Conservation (phyloP, 2,329 filamentous ascomycete species). For the Trichoderma citrinoviride region DNA sequence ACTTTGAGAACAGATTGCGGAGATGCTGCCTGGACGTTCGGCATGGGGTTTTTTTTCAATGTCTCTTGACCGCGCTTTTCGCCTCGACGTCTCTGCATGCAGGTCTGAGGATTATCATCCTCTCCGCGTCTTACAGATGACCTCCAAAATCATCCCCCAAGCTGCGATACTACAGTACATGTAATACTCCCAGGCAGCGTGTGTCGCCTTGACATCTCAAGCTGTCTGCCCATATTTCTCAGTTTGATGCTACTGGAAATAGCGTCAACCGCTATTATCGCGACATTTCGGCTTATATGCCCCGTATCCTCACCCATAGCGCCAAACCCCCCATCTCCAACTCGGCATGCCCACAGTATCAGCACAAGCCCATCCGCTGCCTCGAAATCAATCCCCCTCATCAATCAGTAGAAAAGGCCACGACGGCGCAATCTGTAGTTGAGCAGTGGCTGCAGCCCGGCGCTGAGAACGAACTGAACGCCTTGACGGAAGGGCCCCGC, state of each 20-base stretch:
- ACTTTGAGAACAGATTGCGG: slow-evolving; percentile 9
- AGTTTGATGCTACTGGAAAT: neutral
- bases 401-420: neutral
- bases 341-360: neutral
- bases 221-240: neutral
- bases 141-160: too few relatives aligned
- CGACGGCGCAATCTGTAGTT: neutral
- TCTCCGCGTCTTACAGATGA: too few relatives aligned
- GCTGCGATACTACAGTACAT: too few relatives aligned
- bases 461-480: slow-evolving; percentile 19
- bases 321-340: neutral
- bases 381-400: neutral
- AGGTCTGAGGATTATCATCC: neutral
- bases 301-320: slow-evolving; percentile 8
- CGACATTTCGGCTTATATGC: neutral
- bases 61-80: neutral
- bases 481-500: neutral
- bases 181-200: neutral
- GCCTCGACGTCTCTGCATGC: neutral
- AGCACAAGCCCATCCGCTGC: neutral
- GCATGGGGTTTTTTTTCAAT: neutral
- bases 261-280: neutral
- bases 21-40: slow-evolving; percentile 4
- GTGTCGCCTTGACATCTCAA: neutral
- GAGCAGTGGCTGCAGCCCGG: slow-evolving; percentile 13